Conservation (phyloP, 805 yeast genomes). For the Hagleromyces aurorensis region DNA sequence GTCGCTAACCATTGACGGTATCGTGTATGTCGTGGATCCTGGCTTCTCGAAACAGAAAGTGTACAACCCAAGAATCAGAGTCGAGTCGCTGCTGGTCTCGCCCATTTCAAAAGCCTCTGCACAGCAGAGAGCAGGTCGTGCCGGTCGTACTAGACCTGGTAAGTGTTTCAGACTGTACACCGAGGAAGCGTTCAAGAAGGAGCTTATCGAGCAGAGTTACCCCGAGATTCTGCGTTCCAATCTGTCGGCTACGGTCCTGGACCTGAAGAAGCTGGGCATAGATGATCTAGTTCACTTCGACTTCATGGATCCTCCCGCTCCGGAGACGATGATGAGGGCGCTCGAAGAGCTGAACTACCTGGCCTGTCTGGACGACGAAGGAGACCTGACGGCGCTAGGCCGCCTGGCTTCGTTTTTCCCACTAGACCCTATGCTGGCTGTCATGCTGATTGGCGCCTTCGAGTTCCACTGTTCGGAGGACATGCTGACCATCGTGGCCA, state of each 20-base stretch:
- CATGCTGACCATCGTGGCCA: constrained; percentile 77
- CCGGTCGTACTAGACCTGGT: constrained; percentile 98
- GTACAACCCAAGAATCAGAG: constrained; percentile 92
- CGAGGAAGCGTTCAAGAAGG: constrained; percentile 92
- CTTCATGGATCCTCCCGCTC: constrained; percentile 99
- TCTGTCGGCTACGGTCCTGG: constrained; percentile 84
- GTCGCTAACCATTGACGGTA: constrained; percentile 94
- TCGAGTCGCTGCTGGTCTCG: constrained; percentile 86
- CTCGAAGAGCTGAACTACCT: constrained; percentile 88
- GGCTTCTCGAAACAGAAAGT: constrained; percentile 96
- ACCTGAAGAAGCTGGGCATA: constrained; percentile 86
- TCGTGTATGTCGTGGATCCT: constrained; percentile 94
- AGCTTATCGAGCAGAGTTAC: constrained; percentile 87
- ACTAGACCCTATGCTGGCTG: constrained; percentile 91
- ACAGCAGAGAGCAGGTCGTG: constrained; percentile 99
- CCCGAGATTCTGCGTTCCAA: constrained; percentile 93
- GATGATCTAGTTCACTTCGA: constrained; percentile 97
- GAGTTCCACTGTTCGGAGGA: constrained; percentile 84
- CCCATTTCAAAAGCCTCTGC: constrained; percentile 97
- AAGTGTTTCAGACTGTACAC: constrained; percentile 95
- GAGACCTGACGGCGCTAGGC: constrained; percentile 83
- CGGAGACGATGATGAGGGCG: constrained; percentile 99
- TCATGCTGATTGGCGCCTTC: constrained; percentile 81
- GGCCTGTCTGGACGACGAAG: constrained; percentile 86
- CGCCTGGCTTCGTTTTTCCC: constrained; percentile 90